A percentile compares a stretch with the other conserved stretches of the same genome.
These are phyloP conservation scores for Alternaria postmessia DNA, from an alignment of 2,329 filamentous ascomycete genomes.

Conservation along the genomic window DNA sequence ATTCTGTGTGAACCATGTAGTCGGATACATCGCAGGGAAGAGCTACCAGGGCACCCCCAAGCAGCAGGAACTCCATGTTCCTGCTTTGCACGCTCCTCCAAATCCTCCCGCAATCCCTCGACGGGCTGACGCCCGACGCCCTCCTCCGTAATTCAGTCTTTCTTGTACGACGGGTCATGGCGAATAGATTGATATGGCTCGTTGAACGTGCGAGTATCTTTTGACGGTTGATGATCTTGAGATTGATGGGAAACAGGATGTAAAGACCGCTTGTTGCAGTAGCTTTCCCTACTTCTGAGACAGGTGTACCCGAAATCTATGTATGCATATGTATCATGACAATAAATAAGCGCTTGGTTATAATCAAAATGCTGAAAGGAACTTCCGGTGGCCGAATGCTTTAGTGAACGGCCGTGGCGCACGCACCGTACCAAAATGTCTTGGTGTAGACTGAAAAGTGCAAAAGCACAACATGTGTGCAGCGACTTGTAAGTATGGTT, in stretches of 20 bases:
- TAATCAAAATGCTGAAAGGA: conserved; percentile 1
- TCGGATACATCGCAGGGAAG: conserved; percentile 9
- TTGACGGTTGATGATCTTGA: not conserved
- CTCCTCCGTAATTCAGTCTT: not conserved
- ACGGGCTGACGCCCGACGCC: conserved; percentile 4
- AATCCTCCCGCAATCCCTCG: conserved; percentile 21
- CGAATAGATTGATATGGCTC: no score
- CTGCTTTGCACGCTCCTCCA: conserved; percentile 15
- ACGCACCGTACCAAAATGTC: not conserved
- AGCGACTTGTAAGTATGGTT: not conserved
- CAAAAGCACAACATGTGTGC: not conserved
- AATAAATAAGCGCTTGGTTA: not conserved
- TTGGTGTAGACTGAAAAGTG: not conserved
- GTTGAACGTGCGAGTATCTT: not conserved
- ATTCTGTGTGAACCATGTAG: conserved; percentile 11
- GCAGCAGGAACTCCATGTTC: conserved; percentile 17
- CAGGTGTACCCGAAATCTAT: not conserved
- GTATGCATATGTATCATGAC: not conserved
- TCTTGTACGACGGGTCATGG: not conserved
- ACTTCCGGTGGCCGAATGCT: conserved; percentile 14
- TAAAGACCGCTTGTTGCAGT: not conserved
- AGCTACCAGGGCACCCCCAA: conserved; percentile 11
- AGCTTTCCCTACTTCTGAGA: not conserved
- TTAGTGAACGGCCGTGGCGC: conserved; percentile 9
- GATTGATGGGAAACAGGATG: not conserved